Evolutionary conservation across 176 grass and related monocot species (phyloP).

Genomic region (Pontederia paniculata): DNA sequence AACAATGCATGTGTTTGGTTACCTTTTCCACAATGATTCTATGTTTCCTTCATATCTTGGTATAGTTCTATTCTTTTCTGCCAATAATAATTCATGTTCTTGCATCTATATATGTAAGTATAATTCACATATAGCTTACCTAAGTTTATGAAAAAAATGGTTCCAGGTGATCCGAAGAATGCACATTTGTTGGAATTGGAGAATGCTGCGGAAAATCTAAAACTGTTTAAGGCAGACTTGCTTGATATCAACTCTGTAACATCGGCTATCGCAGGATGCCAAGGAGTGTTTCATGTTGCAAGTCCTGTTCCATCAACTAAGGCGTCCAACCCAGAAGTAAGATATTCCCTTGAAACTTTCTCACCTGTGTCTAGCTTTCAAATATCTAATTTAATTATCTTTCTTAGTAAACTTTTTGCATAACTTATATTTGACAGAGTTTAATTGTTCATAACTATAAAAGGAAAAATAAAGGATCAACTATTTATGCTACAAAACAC

Average conservation of each 20-base stretch:
- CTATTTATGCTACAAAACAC: too few relatives aligned
- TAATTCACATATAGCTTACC: not conserved
- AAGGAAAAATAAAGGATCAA: too few relatives aligned
- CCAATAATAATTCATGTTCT: not conserved
- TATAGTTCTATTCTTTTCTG: too few relatives aligned
- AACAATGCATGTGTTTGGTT: too few relatives aligned
- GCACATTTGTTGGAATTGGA: constrained; percentile 26
- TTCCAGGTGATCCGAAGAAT: constrained; percentile 31
- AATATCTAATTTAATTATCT: too few relatives aligned
- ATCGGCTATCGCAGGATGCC: constrained; percentile 23
- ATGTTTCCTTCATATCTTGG: too few relatives aligned
- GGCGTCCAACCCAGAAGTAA: constrained; percentile 21
- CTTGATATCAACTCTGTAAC: constrained; percentile 17
- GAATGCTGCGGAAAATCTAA: constrained; percentile 20
- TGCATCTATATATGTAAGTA: not conserved
- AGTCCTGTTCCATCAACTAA: constrained; percentile 24
- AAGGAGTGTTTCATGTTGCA: constrained; percentile 48
- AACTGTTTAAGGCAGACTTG: constrained; percentile 40
- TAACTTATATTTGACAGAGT: too few relatives aligned
- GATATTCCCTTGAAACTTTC: not conserved
- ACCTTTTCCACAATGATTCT: too few relatives aligned
- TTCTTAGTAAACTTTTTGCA: too few relatives aligned
- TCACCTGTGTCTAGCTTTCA: too few relatives aligned
- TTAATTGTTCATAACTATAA: too few relatives aligned
- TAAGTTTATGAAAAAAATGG: not conserved